Conservation (phyloP, 495 filamentous ascomycete genomes). For the Neurospora discreta region DNA sequence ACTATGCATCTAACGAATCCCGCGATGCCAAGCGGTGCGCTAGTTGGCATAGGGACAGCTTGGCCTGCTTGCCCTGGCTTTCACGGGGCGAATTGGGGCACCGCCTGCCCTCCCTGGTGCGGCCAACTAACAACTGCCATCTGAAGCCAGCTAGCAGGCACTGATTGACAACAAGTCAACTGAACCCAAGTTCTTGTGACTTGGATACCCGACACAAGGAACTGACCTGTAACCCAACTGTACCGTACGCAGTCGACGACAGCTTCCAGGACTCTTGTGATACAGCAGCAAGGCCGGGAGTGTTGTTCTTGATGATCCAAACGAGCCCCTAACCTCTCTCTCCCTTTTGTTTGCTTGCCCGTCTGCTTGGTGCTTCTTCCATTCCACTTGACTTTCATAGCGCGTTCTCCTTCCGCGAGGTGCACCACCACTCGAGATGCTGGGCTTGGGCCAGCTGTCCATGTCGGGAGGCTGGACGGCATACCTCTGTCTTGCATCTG, state of each 20-base stretch:
- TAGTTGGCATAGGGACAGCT: neutral
- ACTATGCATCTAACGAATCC: neutral
- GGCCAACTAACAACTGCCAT: neutral
- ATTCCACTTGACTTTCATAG: neutral
- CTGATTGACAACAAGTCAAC: neutral
- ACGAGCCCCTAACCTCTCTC: slow-evolving; percentile 1
- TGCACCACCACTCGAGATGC: slow-evolving; percentile 19
- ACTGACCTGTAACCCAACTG: neutral
- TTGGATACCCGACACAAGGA: neutral
- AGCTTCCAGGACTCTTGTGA: neutral
- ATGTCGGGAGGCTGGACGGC: slow-evolving; percentile 39
- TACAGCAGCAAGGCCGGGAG: neutral
- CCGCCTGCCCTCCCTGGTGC: too few relatives aligned
- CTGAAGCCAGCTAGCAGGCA: neutral
- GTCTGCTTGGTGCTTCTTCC: neutral
- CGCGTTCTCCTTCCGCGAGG: neutral
- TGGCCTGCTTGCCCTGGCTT: neutral
- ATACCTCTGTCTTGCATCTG: slow-evolving; percentile 35
- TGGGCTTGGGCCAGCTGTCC: slow-evolving; percentile 36
- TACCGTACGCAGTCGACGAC: neutral
- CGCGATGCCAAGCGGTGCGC: neutral
- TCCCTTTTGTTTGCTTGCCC: slow-evolving; percentile 3
- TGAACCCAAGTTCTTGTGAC: neutral
- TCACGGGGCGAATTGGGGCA: neutral
- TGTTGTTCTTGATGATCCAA: slow-evolving; percentile 5